Evolutionary conservation across 345 rosid species (phyloP).

Genomic region (Gossypium sturtianum): DNA sequence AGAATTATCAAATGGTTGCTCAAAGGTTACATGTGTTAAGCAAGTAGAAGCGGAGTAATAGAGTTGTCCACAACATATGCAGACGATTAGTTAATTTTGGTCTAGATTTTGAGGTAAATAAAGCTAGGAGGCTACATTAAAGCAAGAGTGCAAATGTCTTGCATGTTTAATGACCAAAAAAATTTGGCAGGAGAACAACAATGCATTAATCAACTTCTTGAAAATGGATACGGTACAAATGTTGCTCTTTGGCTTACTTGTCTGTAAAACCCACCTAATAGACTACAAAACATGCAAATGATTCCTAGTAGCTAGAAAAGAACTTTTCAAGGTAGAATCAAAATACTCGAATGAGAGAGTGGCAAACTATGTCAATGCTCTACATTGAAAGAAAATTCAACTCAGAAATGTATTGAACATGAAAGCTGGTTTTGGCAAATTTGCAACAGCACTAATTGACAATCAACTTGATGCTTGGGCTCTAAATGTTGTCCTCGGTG

Average conservation of each 20-base stretch:
- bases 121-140: too few species aligned
- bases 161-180: too few species aligned
- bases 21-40: too few species aligned
- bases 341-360: slow-evolving; percentile 83
- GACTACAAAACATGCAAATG: slow-evolving; percentile 81
- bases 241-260: slow-evolving; percentile 78
- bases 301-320: slow-evolving; percentile 79
- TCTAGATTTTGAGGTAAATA: too few species aligned
- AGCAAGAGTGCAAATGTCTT: too few species aligned
- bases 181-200: too few species aligned
- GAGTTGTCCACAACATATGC: too few species aligned
- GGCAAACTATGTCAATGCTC: slow-evolving; percentile 57
- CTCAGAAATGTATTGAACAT: slow-evolving; percentile 92
- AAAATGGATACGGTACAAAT: slow-evolving; percentile 77
- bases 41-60: too few species aligned
- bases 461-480: slow-evolving; percentile 73
- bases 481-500: slow-evolving; percentile 82
- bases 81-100: too few species aligned
- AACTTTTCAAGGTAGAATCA: slow-evolving; percentile 78
- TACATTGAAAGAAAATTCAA: slow-evolving; percentile 72
- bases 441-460: slow-evolving; percentile 76
- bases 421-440: slow-evolving; percentile 93
- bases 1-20: too few species aligned
- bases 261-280: slow-evolving; percentile 69
- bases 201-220: slow-evolving; percentile 72